A percentile compares a stretch with the other conserved stretches of the same genome.
These are phyloP conservation scores for Lentinus tigrinus DNA, from an alignment of 768 basidiomycete species.

Conservation along the genomic window DNA sequence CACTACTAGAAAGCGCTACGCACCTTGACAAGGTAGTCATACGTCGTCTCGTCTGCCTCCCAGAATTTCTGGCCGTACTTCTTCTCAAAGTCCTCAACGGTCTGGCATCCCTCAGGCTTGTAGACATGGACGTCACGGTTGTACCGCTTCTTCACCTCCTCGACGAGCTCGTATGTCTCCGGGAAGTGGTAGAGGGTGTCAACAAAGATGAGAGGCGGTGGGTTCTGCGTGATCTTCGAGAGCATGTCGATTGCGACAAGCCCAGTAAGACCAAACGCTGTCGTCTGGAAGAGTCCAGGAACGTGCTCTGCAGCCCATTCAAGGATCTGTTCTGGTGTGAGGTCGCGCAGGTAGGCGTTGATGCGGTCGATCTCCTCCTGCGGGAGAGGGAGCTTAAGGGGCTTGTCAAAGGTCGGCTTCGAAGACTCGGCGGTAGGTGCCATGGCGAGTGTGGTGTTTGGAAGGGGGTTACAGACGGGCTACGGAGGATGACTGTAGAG, in stretches of 20 bases:
- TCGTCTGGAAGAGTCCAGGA: constrained; percentile 86
- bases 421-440: constrained; percentile 4
- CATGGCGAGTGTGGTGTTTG: neutral
- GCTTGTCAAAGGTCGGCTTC: constrained; percentile 36
- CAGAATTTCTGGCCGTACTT: constrained; percentile 81
- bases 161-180: constrained; percentile 88
- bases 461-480: neutral
- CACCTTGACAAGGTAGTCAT: constrained; percentile 93
- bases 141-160: constrained; percentile 77
- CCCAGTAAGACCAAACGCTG: constrained; percentile 95
- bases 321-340: constrained; percentile 83
- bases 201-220: constrained; percentile 89
- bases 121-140: constrained; percentile 71
- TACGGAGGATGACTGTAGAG: neutral
- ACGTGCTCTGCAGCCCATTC: constrained; percentile 80
- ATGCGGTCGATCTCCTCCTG: constrained; percentile 58
- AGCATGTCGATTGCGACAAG: constrained; percentile 95
- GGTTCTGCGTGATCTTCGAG: constrained; percentile 65
- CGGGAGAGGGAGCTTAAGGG: constrained; percentile 57
- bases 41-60: constrained; percentile 83
- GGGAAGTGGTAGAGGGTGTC: constrained; percentile 96
- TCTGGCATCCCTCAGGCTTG: constrained; percentile 71
- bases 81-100: constrained; percentile 70
- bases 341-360: constrained; percentile 70
- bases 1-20: constrained; percentile 17